These are phyloP conservation scores for Kuraishia cidri DNA, from an alignment of 805 yeast genomes.

Conservation along the genomic window DNA sequence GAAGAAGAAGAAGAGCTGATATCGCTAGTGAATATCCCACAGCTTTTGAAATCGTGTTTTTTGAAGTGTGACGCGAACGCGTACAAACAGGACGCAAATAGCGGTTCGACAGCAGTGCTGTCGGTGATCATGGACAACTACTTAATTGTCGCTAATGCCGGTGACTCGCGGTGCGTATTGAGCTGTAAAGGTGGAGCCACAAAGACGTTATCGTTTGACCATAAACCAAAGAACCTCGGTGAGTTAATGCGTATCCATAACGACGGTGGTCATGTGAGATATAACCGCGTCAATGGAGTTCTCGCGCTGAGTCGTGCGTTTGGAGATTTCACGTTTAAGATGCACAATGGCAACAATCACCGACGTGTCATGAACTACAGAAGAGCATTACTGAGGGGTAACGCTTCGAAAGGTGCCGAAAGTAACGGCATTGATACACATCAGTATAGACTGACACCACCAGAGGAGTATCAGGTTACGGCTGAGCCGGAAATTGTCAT, in stretches of 20 bases:
- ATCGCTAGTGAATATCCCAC: constrained; percentile 14
- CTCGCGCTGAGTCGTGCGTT: constrained; percentile 50
- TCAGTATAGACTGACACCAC: constrained; percentile 26
- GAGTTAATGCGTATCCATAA: constrained; percentile 47
- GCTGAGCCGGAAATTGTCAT: constrained; percentile 68
- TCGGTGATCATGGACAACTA: constrained; percentile 31
- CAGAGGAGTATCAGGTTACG: constrained; percentile 73
- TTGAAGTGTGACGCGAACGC: constrained; percentile 34
- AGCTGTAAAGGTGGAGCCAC: constrained; percentile 39
- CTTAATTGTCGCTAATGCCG: constrained; percentile 58
- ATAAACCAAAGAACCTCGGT: constrained; percentile 50
- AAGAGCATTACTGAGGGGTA: background rate
- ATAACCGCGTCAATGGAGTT: constrained; percentile 52
- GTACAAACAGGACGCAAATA: constrained; percentile 25
- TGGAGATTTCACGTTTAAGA: constrained; percentile 57
- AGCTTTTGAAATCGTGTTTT: constrained; percentile 31
- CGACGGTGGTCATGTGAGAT: constrained; percentile 53
- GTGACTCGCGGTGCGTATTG: constrained; percentile 65
- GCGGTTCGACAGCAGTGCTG: constrained; percentile 48
- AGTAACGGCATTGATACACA: constrained; percentile 5
- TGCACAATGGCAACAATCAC: constrained; percentile 16
- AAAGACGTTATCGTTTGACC: constrained; percentile 59
- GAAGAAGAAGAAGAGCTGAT: constrained; percentile 8
- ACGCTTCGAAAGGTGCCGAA: background rate
- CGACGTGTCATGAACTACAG: constrained; percentile 9